phyloP scores from a whole-genome alignment of 1,139 yeast genomes.

The Starmera stellimalicola region DNA sequence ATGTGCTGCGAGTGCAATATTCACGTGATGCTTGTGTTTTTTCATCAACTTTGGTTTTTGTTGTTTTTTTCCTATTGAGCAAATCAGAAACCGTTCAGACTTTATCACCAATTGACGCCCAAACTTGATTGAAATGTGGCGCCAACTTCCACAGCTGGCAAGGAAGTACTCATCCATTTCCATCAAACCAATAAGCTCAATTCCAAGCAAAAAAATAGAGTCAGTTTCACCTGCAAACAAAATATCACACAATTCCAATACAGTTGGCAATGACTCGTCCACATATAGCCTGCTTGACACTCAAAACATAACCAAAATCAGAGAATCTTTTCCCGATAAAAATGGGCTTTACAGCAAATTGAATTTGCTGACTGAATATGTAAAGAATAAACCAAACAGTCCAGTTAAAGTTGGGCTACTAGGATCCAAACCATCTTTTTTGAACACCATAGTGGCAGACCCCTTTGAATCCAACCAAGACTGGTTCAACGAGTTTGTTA shows the following conservation, averaged over 20 bases:
- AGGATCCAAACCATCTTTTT: constrained; percentile 11
- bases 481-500: constrained; percentile 13
- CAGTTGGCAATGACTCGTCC: background rate
- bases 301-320: background rate
- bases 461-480: constrained; percentile 18
- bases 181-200: too few relatives aligned
- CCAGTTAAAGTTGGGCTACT: constrained; percentile 16
- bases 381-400: constrained; percentile 8
- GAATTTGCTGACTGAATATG: constrained; percentile 5
- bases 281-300: background rate
- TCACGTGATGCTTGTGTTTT: too few relatives aligned
- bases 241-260: background rate
- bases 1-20: too few relatives aligned
- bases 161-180: too few relatives aligned
- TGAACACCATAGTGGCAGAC: constrained; percentile 16
- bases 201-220: too few relatives aligned
- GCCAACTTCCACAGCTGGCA: too few relatives aligned
- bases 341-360: constrained; percentile 14
- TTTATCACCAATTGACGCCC: too few relatives aligned
- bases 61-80: too few relatives aligned
- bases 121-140: too few relatives aligned
- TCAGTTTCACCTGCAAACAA: background rate
- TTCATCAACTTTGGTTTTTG: too few relatives aligned
- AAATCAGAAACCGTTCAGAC: too few relatives aligned
- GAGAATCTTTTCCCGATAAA: constrained; percentile 9